phyloP scores from a whole-genome alignment of 768 basidiomycete genomes.

The Mycena amicta region DNA sequence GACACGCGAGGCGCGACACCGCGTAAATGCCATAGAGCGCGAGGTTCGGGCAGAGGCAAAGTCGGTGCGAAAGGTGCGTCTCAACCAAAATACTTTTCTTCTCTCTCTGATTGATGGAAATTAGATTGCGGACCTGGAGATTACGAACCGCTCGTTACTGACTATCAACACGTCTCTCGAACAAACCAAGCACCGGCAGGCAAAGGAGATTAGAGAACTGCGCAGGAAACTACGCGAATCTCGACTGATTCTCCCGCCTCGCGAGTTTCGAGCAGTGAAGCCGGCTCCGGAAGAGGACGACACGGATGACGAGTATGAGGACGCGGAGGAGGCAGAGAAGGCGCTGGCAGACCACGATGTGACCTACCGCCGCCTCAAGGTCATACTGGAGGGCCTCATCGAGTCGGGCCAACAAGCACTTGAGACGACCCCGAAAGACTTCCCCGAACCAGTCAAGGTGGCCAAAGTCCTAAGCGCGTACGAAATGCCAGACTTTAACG shows the following conservation, averaged over 20 bases:
- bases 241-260: conserved; percentile 75
- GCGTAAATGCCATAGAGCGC: conserved; percentile 27
- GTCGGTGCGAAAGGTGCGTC: conserved; percentile 81
- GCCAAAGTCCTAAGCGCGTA: conserved; percentile 75
- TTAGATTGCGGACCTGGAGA: conserved; percentile 91
- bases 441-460: conserved; percentile 44
- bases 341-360: conserved; percentile 48
- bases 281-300: conserved; percentile 50
- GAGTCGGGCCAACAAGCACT: conserved; percentile 62
- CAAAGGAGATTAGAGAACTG: conserved; percentile 83
- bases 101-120: neutral
- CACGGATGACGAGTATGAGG: conserved; percentile 47
- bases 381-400: conserved; percentile 65
- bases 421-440: conserved; percentile 57
- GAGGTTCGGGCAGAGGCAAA: conserved; percentile 75
- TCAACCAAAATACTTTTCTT: conserved; percentile 1
- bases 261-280: conserved; percentile 56
- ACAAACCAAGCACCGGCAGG: conserved; percentile 75
- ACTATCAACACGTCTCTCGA: conserved; percentile 85
- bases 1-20: too few species aligned
- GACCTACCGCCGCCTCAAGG: conserved; percentile 62
- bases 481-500: conserved; percentile 49
- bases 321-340: conserved; percentile 39
- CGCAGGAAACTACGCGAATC: conserved; percentile 82
- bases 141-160: conserved; percentile 84